phyloP scores from a whole-genome alignment of 805 yeast genomes.

The Saccharomycopsis lassenensis region DNA sequence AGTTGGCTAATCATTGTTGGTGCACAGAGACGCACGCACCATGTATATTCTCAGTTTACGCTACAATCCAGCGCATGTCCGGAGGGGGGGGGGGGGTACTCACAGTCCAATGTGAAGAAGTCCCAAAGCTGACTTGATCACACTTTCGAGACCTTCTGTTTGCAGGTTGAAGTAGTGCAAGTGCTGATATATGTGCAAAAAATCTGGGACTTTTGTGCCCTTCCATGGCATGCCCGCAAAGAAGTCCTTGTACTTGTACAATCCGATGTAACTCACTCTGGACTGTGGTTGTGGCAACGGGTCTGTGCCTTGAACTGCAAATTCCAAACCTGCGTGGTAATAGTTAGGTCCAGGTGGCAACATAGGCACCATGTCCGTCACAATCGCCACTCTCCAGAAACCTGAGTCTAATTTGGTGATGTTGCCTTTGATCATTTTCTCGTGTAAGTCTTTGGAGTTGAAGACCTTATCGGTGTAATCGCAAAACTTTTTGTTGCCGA shows the following conservation, averaged over 20 bases:
- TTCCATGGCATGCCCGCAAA: conserved; percentile 4
- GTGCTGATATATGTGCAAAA: conserved; percentile 14
- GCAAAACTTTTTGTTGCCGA: conserved; percentile 44
- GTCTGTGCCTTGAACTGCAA: conserved; percentile 30
- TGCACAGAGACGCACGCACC: too few species aligned
- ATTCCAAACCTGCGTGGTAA: conserved; percentile 42
- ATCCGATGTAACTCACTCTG: conserved; percentile 19
- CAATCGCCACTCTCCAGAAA: conserved; percentile 45
- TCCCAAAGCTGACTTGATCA: conserved; percentile 1
- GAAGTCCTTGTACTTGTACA: conserved; percentile 12
- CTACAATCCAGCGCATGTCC: too few species aligned
- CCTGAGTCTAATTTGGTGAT: conserved; percentile 26
- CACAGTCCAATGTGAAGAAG: too few species aligned
- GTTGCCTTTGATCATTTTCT: conserved; percentile 19
- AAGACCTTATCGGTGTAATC: conserved; percentile 43
- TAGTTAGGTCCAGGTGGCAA: conserved; percentile 39
- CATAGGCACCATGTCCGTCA: conserved; percentile 46
- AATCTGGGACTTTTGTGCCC: conserved; percentile 3
- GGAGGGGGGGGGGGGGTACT: too few species aligned
- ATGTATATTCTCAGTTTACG: too few species aligned
- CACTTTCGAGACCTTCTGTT: conserved; percentile 6
- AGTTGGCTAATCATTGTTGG: too few species aligned
- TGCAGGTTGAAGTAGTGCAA: conserved; percentile 10
- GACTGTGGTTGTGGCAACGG: conserved; percentile 26
- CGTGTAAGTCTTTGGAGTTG: conserved; percentile 26